Evolutionary conservation across 75 land plant species (phyloP), one percentile per base, ranked within the genome.

Genomic region (Gnetum montanum): DNA sequence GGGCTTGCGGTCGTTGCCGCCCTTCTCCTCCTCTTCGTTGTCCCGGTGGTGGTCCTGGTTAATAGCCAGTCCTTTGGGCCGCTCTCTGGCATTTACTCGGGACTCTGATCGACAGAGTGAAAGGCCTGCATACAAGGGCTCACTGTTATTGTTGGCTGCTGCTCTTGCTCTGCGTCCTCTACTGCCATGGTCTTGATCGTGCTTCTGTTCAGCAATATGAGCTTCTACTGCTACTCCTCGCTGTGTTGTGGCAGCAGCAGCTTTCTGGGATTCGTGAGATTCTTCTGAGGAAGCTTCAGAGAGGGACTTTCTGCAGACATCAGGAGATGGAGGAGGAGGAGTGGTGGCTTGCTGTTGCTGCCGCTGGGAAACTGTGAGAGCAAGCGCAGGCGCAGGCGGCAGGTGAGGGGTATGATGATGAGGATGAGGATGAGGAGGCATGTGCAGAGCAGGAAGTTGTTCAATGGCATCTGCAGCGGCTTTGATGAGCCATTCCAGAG

Each of bases 401-500:
- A n/a, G n/a, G n/a, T n/a, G n/a, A n/a, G n/a, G n/a, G 13, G 54
- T 57, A 47, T 46, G 25, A 18, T n/a, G 24, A 5, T 13, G 54
- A 16, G 31, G 24, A 10, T 5, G 69, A n/a, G 49, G 16, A 45
- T 46, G 5, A 70, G 70, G 40, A 75, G 75, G 0, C 71, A 0
- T 40, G 45, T 15, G 43, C 3, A n/a, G n/a, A n/a, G n/a, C n/a
- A n/a, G 87, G 89, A 18, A 90, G 94, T 64, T 88, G 77, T 5
- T 71, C 59, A 2, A 91, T 91, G 46, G 94, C 79, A 6, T 62
- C 66, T 0, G 75, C 43, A 5, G 97, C 89, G 0, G 88, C 75
- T 31, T 88, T 75, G 11, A 91, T 76, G n/a, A 91, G 65, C 97
- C 97, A 91, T 54, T 91, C 97, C 52, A 91, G 82, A 6, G 95